Conservation (phyloP, 1,139 yeast genomes). For the Debaryomyces psychrophilus region DNA sequence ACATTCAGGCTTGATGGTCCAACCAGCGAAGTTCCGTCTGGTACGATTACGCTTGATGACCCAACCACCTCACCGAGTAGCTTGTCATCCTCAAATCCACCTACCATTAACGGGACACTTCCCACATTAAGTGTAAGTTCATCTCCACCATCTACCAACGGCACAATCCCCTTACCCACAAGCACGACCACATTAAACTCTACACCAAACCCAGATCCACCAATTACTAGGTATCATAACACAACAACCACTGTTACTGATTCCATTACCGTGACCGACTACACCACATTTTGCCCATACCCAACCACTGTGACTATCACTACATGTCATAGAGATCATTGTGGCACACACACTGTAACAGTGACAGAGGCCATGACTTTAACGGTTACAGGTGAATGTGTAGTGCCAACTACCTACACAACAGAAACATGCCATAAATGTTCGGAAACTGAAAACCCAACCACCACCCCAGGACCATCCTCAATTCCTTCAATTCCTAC, state of each 20-base stretch:
- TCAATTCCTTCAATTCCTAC: background rate
- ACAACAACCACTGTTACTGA: conserved; percentile 12
- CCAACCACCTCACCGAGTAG: background rate
- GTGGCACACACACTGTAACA: conserved; percentile 28
- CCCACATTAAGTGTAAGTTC: too few relatives aligned
- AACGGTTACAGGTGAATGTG: conserved; percentile 40
- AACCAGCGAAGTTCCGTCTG: background rate
- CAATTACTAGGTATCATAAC: conserved; percentile 7
- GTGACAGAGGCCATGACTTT: conserved; percentile 40
- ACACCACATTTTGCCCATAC: conserved; percentile 42
- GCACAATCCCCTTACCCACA: background rate
- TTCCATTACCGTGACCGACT: conserved; percentile 29
- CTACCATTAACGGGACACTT: background rate
- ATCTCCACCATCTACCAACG: background rate
- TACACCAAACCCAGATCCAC: background rate
- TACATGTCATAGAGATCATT: conserved; percentile 26
- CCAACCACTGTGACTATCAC: conserved; percentile 37
- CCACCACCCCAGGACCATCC: conserved; percentile 3
- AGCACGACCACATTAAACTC: background rate
- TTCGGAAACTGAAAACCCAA: conserved; percentile 6
- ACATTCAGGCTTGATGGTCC: conserved; percentile 16
- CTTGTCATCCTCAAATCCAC: background rate
- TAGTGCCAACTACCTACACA: conserved; percentile 40
- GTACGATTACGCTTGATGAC: conserved; percentile 7
- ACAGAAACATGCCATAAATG: conserved; percentile 14